Percentiles rank a stretch among this genome's conserved stretches.
These are phyloP conservation scores for Puccinellia tenuiflora DNA, from an alignment of 176 grass and related monocot genomes.

Conservation along the genomic window DNA sequence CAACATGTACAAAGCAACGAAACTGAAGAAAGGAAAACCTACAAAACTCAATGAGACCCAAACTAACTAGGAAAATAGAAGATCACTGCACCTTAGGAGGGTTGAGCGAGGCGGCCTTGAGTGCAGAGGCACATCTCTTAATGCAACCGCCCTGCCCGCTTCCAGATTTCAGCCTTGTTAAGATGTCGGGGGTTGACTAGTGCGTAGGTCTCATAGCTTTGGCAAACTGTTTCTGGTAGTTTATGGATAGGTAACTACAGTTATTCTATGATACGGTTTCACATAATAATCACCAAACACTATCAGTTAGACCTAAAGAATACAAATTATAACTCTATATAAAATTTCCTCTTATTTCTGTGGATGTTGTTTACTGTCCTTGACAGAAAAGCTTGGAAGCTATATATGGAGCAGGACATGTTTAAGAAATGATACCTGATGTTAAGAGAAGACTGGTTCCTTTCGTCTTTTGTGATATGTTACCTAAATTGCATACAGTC, in stretches of 20 bases:
- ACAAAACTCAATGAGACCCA: not conserved
- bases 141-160: not conserved
- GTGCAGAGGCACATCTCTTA: not conserved
- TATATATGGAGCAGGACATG: not conserved
- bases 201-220: constrained; percentile 57
- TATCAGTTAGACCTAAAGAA: not conserved
- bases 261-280: not conserved
- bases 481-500: not conserved
- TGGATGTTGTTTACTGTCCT: not conserved
- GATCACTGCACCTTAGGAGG: not conserved
- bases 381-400: not conserved
- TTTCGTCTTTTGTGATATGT: not conserved
- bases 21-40: not conserved
- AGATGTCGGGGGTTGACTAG: constrained; percentile 52
- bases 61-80: not conserved
- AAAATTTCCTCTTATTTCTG: not conserved
- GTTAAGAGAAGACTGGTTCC: not conserved
- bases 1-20: not conserved
- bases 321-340: not conserved
- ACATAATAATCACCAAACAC: not conserved
- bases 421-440: not conserved
- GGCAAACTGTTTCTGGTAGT: not conserved
- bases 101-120: not conserved
- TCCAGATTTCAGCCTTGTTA: not conserved
- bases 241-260: not conserved